phyloP scores from a whole-genome alignment of 2,329 filamentous ascomycete genomes.

The Tolypocladium endophyticum region DNA sequence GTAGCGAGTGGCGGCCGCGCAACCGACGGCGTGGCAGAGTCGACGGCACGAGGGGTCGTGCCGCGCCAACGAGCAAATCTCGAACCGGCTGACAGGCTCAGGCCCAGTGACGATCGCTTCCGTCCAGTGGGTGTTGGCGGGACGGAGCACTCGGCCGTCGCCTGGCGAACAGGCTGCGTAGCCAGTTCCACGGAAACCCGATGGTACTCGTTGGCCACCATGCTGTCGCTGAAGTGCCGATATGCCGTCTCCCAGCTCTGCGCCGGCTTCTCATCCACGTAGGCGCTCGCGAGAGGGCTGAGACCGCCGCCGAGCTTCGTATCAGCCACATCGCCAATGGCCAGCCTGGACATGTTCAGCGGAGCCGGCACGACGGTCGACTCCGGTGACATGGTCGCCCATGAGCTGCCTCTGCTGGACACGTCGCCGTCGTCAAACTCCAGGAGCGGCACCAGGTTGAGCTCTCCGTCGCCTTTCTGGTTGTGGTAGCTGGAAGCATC shows the following conservation, averaged over 20 bases:
- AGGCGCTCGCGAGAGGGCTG: background rate
- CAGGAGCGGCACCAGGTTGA: constrained; percentile 6
- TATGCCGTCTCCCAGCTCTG: constrained; percentile 9
- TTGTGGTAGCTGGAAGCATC: constrained; percentile 2
- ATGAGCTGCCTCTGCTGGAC: constrained; percentile 12
- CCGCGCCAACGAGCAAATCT: constrained; percentile 17
- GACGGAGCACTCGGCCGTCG: background rate
- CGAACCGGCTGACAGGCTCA: constrained; percentile 15
- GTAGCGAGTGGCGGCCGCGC: background rate
- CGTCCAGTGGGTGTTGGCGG: background rate
- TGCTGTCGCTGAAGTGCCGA: constrained; percentile 18
- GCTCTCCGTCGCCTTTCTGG: background rate
- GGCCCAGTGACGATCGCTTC: constrained; percentile 8
- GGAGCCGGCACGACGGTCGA: constrained; percentile 4
- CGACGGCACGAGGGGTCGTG: constrained; percentile 3
- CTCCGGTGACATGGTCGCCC: constrained; percentile 9
- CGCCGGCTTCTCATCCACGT: constrained; percentile 3
- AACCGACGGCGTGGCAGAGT: background rate
- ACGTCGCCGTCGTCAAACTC: constrained; percentile 8
- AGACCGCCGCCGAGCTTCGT: background rate
- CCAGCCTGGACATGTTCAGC: constrained; percentile 2
- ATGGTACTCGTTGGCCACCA: constrained; percentile 23
- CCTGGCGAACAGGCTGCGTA: background rate
- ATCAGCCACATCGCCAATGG: constrained; percentile 2
- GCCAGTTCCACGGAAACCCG: constrained; percentile 21